Evolutionary conservation across 768 basidiomycete species (phyloP).

Genomic region (Leucosporidium creatinivorum): DNA sequence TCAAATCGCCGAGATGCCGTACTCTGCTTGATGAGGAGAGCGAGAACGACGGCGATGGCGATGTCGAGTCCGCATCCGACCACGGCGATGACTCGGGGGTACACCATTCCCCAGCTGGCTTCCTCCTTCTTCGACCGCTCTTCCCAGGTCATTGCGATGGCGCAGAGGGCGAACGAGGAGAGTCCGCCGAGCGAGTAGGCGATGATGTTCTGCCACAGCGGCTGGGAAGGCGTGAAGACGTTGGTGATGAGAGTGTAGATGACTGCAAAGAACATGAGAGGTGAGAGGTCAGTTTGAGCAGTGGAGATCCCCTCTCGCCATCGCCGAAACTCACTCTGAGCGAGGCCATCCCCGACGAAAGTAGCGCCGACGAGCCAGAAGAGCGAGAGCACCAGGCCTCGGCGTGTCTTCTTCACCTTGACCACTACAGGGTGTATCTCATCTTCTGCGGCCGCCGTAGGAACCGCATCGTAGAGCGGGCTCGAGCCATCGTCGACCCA

Average conservation of each 20-base stretch:
- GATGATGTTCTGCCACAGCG: slow-evolving; percentile 86
- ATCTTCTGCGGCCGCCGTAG: slow-evolving; percentile 9
- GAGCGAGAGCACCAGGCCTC: slow-evolving; percentile 57
- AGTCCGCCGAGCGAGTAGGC: slow-evolving; percentile 82
- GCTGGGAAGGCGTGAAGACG: slow-evolving; percentile 60
- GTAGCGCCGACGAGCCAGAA: slow-evolving; percentile 64
- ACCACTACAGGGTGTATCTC: slow-evolving; percentile 26
- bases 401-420: slow-evolving; percentile 5
- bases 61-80: slow-evolving; percentile 57
- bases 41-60: slow-evolving; percentile 53
- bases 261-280: not conserved
- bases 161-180: slow-evolving; percentile 38
- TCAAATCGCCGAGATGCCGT: slow-evolving; percentile 37
- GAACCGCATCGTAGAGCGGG: slow-evolving; percentile 8
- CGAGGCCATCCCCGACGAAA: slow-evolving; percentile 68
- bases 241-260: slow-evolving; percentile 22
- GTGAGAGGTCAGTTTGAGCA: slow-evolving; percentile 20
- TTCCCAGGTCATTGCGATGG: slow-evolving; percentile 59
- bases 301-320: slow-evolving; percentile 38
- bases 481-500: slow-evolving; percentile 5
- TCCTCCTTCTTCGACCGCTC: slow-evolving; percentile 61
- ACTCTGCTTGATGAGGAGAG: slow-evolving; percentile 44
- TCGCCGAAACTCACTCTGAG: slow-evolving; percentile 45
- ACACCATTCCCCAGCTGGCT: slow-evolving; percentile 48
- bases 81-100: slow-evolving; percentile 45